Percentiles rank a stretch among this genome's conserved stretches.
These are phyloP conservation scores for Aspergillus spinulosporus DNA, from an alignment of 2,329 filamentous ascomycete species.

Conservation along the genomic window DNA sequence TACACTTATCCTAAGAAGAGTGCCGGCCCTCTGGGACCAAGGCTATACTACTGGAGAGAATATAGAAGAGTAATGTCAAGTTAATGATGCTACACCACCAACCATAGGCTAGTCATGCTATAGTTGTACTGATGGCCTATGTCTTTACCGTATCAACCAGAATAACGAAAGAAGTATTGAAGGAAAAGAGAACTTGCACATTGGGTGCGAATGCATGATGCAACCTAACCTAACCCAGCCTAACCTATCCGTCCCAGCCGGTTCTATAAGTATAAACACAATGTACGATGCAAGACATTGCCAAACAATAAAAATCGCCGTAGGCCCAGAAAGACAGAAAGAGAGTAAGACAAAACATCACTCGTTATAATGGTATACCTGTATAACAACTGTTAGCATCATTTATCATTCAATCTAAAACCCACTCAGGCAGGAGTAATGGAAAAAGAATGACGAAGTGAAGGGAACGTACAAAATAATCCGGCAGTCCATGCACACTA, in stretches of 20 bases:
- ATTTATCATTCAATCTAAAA: no score
- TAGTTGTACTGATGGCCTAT: not conserved
- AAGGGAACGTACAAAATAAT: constrained; percentile 76
- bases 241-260: not conserved
- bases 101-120: not conserved
- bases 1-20: not conserved
- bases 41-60: not conserved
- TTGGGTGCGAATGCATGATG: not conserved
- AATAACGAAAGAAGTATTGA: not conserved
- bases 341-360: constrained; percentile 35
- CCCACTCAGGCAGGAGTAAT: not conserved
- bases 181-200: not conserved
- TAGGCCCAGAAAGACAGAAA: not conserved
- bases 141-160: not conserved
- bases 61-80: not conserved
- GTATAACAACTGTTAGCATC: not conserved
- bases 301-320: no score
- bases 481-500: constrained; percentile 82
- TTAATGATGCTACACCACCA: not conserved
- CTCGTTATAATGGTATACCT: constrained; percentile 88
- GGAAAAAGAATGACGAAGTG: not conserved
- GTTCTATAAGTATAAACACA: not conserved
- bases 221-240: not conserved
- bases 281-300: no score
- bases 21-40: not conserved